Conservation (phyloP, 495 filamentous ascomycete genomes). For the Amphirosellinia nigrospora region DNA sequence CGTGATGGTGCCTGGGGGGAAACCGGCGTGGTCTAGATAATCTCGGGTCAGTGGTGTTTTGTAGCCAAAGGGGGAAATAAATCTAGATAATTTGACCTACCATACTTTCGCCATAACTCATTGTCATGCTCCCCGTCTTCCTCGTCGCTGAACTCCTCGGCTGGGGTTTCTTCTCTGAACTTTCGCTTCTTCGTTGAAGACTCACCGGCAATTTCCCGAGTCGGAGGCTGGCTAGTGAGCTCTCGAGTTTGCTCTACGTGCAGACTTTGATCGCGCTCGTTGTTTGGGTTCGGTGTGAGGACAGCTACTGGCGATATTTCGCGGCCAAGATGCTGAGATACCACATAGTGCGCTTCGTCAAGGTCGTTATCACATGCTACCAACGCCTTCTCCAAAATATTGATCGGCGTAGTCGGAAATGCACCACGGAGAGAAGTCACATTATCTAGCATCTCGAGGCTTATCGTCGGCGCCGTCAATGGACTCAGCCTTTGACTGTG, state of each 20-base stretch:
- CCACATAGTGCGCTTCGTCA: conserved; percentile 24
- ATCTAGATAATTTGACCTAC: not conserved
- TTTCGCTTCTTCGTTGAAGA: conserved; percentile 8
- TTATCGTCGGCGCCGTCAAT: conserved; percentile 9
- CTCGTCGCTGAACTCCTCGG: conserved; percentile 15
- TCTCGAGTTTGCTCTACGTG: not conserved
- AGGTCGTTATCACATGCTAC: conserved; percentile 27
- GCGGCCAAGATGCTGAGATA: conserved; percentile 27
- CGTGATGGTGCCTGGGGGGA: conserved; percentile 57
- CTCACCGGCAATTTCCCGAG: not conserved
- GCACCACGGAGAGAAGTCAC: conserved; percentile 42
- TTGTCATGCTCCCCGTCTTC: conserved; percentile 35
- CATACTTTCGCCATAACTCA: conserved; percentile 15
- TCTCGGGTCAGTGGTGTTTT: conserved; percentile 38
- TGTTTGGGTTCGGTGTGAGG: not conserved
- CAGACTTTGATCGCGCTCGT: not conserved
- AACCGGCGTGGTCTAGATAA: conserved; percentile 50
- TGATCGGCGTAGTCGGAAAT: conserved; percentile 40
- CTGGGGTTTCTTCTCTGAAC: not conserved
- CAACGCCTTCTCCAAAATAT: conserved; percentile 39
- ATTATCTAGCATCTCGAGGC: conserved; percentile 36
- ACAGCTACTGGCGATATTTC: conserved; percentile 24
- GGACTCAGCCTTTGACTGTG: conserved; percentile 29
- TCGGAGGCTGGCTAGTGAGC: not conserved
- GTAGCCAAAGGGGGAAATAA: conserved; percentile 23